Base-by-base conservation (phyloP, 495 filamentous ascomycete species). In the Trichoderma erinaceum region DNA sequence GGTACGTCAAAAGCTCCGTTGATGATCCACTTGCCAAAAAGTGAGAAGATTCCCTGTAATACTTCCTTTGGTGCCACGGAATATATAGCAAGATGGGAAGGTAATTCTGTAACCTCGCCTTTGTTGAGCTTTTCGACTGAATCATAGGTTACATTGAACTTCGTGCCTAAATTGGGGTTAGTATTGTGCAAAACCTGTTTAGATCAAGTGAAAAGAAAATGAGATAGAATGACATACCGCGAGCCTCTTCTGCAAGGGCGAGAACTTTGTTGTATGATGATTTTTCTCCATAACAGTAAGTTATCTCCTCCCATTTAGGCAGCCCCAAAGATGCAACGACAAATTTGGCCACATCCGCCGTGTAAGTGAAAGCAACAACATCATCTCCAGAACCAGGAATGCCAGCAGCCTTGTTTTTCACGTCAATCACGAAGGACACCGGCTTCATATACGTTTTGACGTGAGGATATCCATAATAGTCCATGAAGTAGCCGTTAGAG, bases 321-420 rank as follows among this genome's bases (percentile, higher is more conserved):
- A 82, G 70, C 12, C 81, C 78, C 21, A 88, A 70, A 29, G 71
- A 69, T 16, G 79, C 78, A n/a, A 76, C 78, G 27, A 85, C 73
- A 66, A 85, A 84, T 41, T 73, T 76, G 15, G 78, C 85, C 69
- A 86, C 74, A 70, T 88, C 85, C 15, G 75, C 76, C 7, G 81
- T 82, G 68, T 86, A 81, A 12, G 84, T 86, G 74, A 86, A 84
- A 63, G 78, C 70, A 32, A 85, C 77, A 13, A 70, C 72, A 38
- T 78, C 77, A 48, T 84, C 76, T 0, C 85, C 85, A 44, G 77
- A 73, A 0, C 85, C 84, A 0, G 83, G 84, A 46, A 87, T 85
- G 10, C 76, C 81, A 12, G 84, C 84, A 25, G 69, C 71, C 58
- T 78, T 75, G 71, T 77, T 76, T 1, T 73, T 44, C 4, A 86